These are phyloP conservation scores for Pythium coloratum DNA, from an alignment of 352 stramenopile genomes.

Conservation along the genomic window DNA sequence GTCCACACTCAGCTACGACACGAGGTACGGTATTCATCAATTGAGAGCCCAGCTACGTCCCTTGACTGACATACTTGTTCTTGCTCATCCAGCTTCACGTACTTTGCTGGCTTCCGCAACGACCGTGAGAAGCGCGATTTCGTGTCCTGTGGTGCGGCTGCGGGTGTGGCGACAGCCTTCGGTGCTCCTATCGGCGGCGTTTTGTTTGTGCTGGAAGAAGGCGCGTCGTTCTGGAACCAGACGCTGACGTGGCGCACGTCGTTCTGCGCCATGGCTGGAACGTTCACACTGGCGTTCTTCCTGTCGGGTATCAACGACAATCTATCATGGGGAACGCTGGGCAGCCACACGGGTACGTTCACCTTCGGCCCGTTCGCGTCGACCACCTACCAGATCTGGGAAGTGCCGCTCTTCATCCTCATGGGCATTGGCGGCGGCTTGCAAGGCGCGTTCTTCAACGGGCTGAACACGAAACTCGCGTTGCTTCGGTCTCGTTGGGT, in stretches of 20 bases:
- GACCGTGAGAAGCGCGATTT: slow-evolving; percentile 90
- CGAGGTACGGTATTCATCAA: slow-evolving; percentile 36
- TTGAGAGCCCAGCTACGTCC: background rate
- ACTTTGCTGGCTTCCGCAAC: slow-evolving; percentile 88
- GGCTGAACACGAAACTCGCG: slow-evolving; percentile 53
- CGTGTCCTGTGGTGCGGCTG: slow-evolving; percentile 83
- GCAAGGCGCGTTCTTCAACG: slow-evolving; percentile 85
- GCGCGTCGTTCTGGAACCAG: slow-evolving; percentile 85
- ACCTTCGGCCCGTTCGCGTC: slow-evolving; percentile 70
- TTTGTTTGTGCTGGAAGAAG: slow-evolving; percentile 83
- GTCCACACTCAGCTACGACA: slow-evolving; percentile 69
- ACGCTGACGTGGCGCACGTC: slow-evolving; percentile 84
- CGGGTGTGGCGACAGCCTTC: slow-evolving; percentile 89
- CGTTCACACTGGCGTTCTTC: slow-evolving; percentile 84
- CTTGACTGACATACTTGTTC: background rate
- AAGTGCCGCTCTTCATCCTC: slow-evolving; percentile 87
- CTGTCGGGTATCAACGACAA: slow-evolving; percentile 78
- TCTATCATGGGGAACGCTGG: slow-evolving; percentile 70
- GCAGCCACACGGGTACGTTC: slow-evolving; percentile 70
- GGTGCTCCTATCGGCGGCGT: slow-evolving; percentile 89
- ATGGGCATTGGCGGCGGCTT: slow-evolving; percentile 84
- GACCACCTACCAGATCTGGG: slow-evolving; percentile 81
- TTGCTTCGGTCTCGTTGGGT: slow-evolving; percentile 60
- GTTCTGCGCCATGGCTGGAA: slow-evolving; percentile 87
- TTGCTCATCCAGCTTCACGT: slow-evolving; percentile 55